Conservation (phyloP, 495 filamentous ascomycete genomes). For the Lasiosphaeria miniovina region DNA sequence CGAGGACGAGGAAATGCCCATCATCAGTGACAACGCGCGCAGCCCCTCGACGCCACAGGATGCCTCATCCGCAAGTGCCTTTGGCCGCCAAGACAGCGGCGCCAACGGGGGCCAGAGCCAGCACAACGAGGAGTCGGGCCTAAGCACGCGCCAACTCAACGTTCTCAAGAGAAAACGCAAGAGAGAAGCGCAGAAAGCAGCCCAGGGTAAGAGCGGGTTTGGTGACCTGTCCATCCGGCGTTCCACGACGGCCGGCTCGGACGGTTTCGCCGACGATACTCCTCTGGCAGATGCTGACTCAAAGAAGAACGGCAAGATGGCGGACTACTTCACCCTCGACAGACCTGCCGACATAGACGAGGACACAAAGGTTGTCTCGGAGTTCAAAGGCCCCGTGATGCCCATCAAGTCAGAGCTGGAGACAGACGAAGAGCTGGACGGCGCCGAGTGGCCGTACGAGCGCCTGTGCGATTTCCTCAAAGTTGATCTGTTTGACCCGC, state of each 20-base stretch:
- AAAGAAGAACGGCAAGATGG: conserved; percentile 67
- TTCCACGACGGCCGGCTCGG: conserved; percentile 54
- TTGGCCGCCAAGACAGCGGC: conserved; percentile 34
- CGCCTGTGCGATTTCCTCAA: conserved; percentile 89
- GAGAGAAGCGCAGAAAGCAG: conserved; percentile 75
- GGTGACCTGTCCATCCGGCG: conserved; percentile 78
- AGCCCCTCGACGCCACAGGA: conserved; percentile 44
- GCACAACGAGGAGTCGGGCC: conserved; percentile 60
- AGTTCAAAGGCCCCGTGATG: conserved; percentile 79
- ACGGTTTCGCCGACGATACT: conserved; percentile 51
- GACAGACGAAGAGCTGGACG: conserved; percentile 68
- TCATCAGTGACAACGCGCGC: conserved; percentile 35
- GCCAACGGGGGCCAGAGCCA: conserved; percentile 29
- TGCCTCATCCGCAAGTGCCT: conserved; percentile 39
- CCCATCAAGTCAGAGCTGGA: conserved; percentile 62
- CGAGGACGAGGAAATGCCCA: conserved; percentile 73
- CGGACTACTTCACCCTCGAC: conserved; percentile 89
- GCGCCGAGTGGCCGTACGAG: conserved; percentile 91
- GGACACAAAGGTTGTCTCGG: conserved; percentile 85
- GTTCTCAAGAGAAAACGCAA: conserved; percentile 90
- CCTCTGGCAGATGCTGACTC: conserved; percentile 57
- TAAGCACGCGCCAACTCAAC: conserved; percentile 91
- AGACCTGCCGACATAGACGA: conserved; percentile 71
- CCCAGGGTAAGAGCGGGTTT: conserved; percentile 64
- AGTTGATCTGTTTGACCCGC: conserved; percentile 86